phyloP scores from a whole-genome alignment of 2,329 filamentous ascomycete genomes.

The Penicillium sp. region DNA sequence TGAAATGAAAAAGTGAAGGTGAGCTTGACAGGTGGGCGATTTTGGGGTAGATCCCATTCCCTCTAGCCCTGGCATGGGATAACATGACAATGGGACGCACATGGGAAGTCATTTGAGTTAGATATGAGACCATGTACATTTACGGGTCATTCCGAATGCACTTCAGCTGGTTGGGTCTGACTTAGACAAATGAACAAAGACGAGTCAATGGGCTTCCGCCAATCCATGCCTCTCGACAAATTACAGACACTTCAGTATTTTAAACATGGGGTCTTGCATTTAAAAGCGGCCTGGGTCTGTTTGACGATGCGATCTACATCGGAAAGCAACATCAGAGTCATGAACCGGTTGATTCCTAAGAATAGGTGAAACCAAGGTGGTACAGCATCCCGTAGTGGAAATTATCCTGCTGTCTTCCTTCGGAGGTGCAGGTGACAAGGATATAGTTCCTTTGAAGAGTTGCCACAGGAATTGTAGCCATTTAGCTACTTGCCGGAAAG shows the following conservation, averaged over 20 bases:
- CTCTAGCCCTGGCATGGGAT: neutral
- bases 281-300: neutral
- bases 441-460: neutral
- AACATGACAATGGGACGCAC: neutral
- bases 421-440: neutral
- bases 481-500: no score
- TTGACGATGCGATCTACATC: neutral
- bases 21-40: neutral
- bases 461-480: no score
- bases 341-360: slow-evolving; percentile 2
- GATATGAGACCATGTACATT: neutral
- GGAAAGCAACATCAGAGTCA: neutral
- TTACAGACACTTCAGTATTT: neutral
- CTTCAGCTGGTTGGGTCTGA: neutral
- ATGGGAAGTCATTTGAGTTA: neutral
- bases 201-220: neutral
- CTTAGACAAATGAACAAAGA: neutral
- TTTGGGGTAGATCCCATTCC: neutral
- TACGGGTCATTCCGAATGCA: neutral
- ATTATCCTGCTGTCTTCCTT: neutral
- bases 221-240: neutral
- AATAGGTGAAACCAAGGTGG: slow-evolving; percentile 2
- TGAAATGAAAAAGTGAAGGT: no score
- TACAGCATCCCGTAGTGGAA: neutral
- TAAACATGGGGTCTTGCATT: neutral